Conservation (phyloP, 192 early-diverging fungal species). For the Dispira simplex region DNA sequence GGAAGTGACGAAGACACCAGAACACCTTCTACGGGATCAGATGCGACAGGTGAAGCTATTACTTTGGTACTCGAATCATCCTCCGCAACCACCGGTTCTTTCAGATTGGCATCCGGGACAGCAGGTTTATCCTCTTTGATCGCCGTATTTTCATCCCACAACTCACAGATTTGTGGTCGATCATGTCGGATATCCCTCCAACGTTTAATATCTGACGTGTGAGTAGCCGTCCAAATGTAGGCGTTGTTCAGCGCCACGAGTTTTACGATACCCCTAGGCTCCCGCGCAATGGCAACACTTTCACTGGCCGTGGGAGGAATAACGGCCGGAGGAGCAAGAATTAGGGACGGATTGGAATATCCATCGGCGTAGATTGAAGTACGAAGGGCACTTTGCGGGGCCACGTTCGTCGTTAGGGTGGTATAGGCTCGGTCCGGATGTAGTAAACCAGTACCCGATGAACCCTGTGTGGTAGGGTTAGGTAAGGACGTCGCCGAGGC, state of each 20-base stretch:
- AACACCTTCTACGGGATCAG: neutral
- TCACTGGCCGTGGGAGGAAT: constrained; percentile 4
- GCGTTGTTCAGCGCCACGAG: constrained; percentile 71
- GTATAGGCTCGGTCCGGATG: neutral
- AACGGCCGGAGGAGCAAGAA: neutral
- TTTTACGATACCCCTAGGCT: constrained; percentile 66
- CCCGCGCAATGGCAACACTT: constrained; percentile 78
- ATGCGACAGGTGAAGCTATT: neutral
- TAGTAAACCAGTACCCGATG: neutral
- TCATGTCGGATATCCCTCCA: constrained; percentile 37
- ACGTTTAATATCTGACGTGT: constrained; percentile 63
- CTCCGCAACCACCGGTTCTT: too few species aligned
- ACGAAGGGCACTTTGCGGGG: neutral
- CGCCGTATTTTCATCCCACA: constrained; percentile 3
- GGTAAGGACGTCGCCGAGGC: neutral
- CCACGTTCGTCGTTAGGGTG: constrained; percentile 39
- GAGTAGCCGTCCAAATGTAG: constrained; percentile 87
- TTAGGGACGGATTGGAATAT: neutral
- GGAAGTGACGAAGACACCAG: constrained; percentile 12
- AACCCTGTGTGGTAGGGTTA: neutral
- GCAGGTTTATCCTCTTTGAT: too few species aligned
- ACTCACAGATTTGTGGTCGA: constrained; percentile 6
- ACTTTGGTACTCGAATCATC: too few species aligned
- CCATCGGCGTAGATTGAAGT: neutral
- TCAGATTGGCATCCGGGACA: too few species aligned